Evolutionary conservation across 2,329 filamentous ascomycete genomes (phyloP), one percentile per base, ranked within the genome.

Genomic region (Pseudogymnoascus sp.): DNA sequence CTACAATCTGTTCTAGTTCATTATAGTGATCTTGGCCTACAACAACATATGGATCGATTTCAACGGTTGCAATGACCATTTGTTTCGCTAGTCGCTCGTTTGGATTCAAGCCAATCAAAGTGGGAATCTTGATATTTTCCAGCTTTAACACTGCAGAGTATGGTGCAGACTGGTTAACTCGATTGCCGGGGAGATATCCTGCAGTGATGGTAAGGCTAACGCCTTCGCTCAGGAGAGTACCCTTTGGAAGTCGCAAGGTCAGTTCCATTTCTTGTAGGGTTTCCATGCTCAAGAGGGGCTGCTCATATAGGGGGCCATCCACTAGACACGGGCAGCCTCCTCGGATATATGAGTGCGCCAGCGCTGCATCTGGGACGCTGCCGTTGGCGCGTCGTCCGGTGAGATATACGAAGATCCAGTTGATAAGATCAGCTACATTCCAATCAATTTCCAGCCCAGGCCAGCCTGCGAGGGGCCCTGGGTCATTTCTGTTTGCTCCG

Each of bases 21-120:
- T 75, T 73, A 71, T 86, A 84, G 16, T 77, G 74, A 71, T 91
- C 84, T 10, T 68, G 66, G 8, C 72, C 72, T 40, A 76, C 71
- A 53, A 81, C 7, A 43, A 41, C 22, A 46, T 68, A 73, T 7
- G n/a, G 59, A 38, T 90, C 86, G 60, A 91, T 76, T 72, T 84
- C 82, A 10, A 90, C 72, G 63, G 83, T 87, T 8, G 84, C 80
- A 14, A 88, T 75, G 1, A 91, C 81, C 61, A 88, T 81, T 75
- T 92, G 89, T 74, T 85, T 89, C 3, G 79, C 81, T 37, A 75
- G 67, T 66, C 89, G 78, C 79, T 93, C 89, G 69, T 91, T 89
- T 22, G 78, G 73, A 69, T 93, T 91, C 28, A 93, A 83, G 0
- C 89, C 89, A 56, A 93, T 84, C 60, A 93, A 73, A 33, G 84